Base-by-base conservation (phyloP, 371 early-diverging fungal species). In the Chytridium lagenaria region DNA sequence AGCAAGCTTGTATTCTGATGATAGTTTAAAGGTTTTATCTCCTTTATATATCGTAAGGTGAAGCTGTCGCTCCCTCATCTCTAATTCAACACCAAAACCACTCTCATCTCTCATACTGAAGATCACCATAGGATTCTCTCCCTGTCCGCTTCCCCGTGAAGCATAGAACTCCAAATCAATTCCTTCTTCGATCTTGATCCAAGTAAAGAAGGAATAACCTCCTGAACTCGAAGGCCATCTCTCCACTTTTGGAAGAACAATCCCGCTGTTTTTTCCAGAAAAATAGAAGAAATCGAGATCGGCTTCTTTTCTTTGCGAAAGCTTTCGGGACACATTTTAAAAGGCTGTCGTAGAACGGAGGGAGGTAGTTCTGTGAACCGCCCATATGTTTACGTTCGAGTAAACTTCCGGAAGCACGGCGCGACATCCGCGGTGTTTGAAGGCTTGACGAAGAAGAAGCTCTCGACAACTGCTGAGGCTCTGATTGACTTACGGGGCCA, bases 201-300 rank as follows among this genome's bases (percentile, higher is more conserved):
- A 87, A 1, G 81, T 78, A 26, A 78, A 69, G 50, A 85, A 83
- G 1, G 84, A 77, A 74, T 82, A 85, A 3, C 87, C 87, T 57
- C 64, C 70, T 1, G 44, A 10, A 1, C 30, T 52, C n/a, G 39
- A 33, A 3, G 84, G 85, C 78, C 82, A 83, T 33, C 72, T 76
- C 34, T 77, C 76, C 16, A 82, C 49, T 16, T 49, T 28, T 2
- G 83, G 80, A 12, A 84, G 31, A 12, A 77, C 52, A 34, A 87
- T 71, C 0, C 87, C 87, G 61, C 82, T 82, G 2, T 71, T 73
- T 0, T 40, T 59, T n/a, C 85, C 85, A 19, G 78, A 73, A 50
- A 83, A 84, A 44, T 83, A 81, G 69, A 83, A 87, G 40, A 85
- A 81, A 57, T 86, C 81, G 57, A 85, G 37, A 39, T 84, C 82